Evolutionary conservation across 139 green algal genomes (phyloP), one percentile per base, ranked within the genome.

Genomic region (Haematococcus lacustris): DNA sequence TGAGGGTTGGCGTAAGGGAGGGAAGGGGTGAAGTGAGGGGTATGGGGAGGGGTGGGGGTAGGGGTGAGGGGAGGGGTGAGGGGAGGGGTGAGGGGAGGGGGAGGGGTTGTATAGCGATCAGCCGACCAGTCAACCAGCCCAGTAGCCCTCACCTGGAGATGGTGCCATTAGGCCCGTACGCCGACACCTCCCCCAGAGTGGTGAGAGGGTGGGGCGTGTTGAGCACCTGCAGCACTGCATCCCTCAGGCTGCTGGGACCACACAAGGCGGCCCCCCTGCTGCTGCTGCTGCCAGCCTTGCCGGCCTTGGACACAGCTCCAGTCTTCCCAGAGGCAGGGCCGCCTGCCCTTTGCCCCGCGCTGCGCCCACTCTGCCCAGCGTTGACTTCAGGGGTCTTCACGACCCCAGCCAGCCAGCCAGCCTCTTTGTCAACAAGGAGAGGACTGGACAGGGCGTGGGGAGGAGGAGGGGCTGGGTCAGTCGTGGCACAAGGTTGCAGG

Each of bases 141-240:
- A n/a, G n/a, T n/a, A n/a, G n/a, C n/a, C n/a, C n/a, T n/a, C n/a
- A n/a, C n/a, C n/a, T n/a, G n/a, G n/a, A 91, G 76, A 99, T 97
- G 47, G 80, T 76, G 4, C 96, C 96, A 0, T 85, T 62, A 28
- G 78, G 57, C 41, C 96, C 96, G 71, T 99, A 99, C 7, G 92
- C 17, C 32, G 40, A 30, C 5, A 65, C 63, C 67, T 72, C 67
- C 21, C 32, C 47, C 38, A 99, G 88, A 5, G 89, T 97, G 33
- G 94, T 85, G 67, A 99, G 85, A 28, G 95, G 95, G 80, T 99
- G 96, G 3, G 96, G 96, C 26, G 70, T 85, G 83, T 99, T 94
- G 79, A 98, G 90, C 57, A 97, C 85, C 21, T 79, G 74, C 63
- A 89, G 80, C 28, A 93, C 59, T 32, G 89, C 90, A 33, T 92